Conservation (phyloP, 2,329 filamentous ascomycete genomes). For the Fusarium keratoplasticum region DNA sequence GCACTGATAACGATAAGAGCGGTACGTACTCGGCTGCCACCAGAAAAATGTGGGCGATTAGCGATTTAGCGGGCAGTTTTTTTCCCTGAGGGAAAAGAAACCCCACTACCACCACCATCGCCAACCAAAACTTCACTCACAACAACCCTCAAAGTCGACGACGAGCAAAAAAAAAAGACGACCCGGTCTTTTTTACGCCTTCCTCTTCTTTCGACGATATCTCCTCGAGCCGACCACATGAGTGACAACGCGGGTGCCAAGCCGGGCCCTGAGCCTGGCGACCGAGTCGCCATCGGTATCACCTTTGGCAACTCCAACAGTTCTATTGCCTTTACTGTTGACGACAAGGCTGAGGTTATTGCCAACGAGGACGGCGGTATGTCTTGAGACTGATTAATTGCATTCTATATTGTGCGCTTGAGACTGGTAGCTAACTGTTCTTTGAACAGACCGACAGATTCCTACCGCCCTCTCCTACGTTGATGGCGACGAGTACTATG, state of each 20-base stretch:
- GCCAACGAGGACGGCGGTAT: slow-evolving; percentile 97
- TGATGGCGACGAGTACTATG: slow-evolving; percentile 95
- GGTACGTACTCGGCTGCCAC: slow-evolving; percentile 32
- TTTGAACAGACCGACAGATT: slow-evolving; percentile 86
- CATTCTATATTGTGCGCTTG: not conserved
- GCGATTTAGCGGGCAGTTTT: slow-evolving; percentile 44
- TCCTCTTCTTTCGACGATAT: slow-evolving; percentile 7
- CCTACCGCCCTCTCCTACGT: slow-evolving; percentile 95
- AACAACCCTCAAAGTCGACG: slow-evolving; percentile 15
- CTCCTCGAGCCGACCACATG: slow-evolving; percentile 50
- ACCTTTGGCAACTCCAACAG: slow-evolving; percentile 99
- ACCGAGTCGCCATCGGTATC: slow-evolving; percentile 87
- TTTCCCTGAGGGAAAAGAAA: slow-evolving; percentile 42
- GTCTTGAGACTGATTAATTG: slow-evolving; percentile 43
- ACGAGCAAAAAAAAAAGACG: slow-evolving; percentile 12
- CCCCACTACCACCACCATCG: slow-evolving; percentile 41
- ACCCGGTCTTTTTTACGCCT: slow-evolving; percentile 16
- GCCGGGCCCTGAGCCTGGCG: slow-evolving; percentile 63
- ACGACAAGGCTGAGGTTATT: slow-evolving; percentile 97
- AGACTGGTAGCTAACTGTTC: slow-evolving; percentile 17
- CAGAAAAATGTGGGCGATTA: slow-evolving; percentile 38
- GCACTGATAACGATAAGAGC: slow-evolving; percentile 29
- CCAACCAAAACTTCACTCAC: slow-evolving; percentile 37
- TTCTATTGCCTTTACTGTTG: slow-evolving; percentile 92
- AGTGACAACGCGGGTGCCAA: slow-evolving; percentile 58